These are phyloP conservation scores for Argentina anserina DNA, from an alignment of 306 rosid genomes.

Conservation along the genomic window DNA sequence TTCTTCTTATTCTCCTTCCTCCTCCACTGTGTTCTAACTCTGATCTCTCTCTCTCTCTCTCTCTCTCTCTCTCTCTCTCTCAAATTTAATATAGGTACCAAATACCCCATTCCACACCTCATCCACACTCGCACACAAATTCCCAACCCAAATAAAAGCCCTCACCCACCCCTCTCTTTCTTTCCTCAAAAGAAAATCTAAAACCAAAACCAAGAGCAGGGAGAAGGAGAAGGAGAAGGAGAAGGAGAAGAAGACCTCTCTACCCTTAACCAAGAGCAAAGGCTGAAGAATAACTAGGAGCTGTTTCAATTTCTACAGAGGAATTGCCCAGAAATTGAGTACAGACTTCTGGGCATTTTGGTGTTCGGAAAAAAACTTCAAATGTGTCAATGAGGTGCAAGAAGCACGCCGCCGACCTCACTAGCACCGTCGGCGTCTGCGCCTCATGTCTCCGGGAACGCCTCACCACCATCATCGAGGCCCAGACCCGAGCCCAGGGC, in stretches of 20 bases:
- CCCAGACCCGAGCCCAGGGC: slow-evolving; percentile 50
- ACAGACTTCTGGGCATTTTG: not conserved
- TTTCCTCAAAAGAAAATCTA: not conserved
- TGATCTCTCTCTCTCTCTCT: not conserved
- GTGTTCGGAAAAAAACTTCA: not conserved
- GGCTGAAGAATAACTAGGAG: too few species aligned
- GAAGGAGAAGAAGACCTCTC: slow-evolving; percentile 38
- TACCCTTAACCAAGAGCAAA: slow-evolving; percentile 21
- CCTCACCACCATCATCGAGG: slow-evolving; percentile 44
- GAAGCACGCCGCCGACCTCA: slow-evolving; percentile 58
- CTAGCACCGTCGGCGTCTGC: slow-evolving; percentile 75
- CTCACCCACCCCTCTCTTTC: slow-evolving; percentile 21
- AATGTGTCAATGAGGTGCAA: slow-evolving; percentile 75
- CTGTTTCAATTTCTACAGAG: not conserved
- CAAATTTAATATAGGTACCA: slow-evolving; percentile 26
- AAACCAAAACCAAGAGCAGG: slow-evolving; percentile 6
- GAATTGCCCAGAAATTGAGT: not conserved
- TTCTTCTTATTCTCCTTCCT: not conserved
- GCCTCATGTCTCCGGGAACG: slow-evolving; percentile 88
- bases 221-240: slow-evolving; percentile 18
- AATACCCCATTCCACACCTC: slow-evolving; percentile 21
- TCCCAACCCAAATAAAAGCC: slow-evolving; percentile 27
- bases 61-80: slow-evolving; percentile 15
- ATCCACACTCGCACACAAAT: slow-evolving; percentile 13
- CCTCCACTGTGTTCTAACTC: not conserved